A percentile compares a stretch with the other conserved stretches of the same genome.
Conservation (phyloP, 2,329 filamentous ascomycete species). For the Phialocephala sp. region DNA sequence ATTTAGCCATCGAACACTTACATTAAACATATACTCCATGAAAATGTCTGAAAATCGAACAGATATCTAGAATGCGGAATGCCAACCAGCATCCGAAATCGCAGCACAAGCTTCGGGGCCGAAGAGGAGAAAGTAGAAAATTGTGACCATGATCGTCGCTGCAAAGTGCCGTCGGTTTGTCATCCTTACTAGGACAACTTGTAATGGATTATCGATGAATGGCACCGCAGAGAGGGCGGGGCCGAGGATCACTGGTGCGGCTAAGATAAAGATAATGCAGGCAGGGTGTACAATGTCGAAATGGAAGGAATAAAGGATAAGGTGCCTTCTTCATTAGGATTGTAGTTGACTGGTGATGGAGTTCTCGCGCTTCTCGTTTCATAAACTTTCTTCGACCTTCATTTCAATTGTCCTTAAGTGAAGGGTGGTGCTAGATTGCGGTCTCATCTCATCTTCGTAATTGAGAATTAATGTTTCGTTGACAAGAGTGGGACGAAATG, state of each 20-base stretch:
- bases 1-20: no score
- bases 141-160: not conserved
- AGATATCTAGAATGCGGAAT: not conserved
- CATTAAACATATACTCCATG: not conserved
- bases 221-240: not conserved
- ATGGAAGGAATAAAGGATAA: not conserved
- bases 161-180: constrained; percentile 8
- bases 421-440: not conserved
- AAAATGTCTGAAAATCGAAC: not conserved
- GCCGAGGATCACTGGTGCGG: not conserved
- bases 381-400: no score
- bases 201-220: not conserved
- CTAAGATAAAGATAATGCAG: constrained; percentile 3
- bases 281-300: not conserved
- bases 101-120: not conserved
- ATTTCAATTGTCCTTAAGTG: not conserved
- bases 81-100: not conserved
- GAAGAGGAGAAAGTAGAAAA: not conserved
- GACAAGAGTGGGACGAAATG: not conserved
- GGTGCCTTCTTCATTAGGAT: not conserved
- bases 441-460: not conserved
- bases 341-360: no score
- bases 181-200: not conserved
- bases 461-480: not conserved
- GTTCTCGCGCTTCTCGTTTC: no score